These are phyloP conservation scores for Meyerozyma sp. DNA, from an alignment of 1,139 yeast genomes.

Conservation along the genomic window DNA sequence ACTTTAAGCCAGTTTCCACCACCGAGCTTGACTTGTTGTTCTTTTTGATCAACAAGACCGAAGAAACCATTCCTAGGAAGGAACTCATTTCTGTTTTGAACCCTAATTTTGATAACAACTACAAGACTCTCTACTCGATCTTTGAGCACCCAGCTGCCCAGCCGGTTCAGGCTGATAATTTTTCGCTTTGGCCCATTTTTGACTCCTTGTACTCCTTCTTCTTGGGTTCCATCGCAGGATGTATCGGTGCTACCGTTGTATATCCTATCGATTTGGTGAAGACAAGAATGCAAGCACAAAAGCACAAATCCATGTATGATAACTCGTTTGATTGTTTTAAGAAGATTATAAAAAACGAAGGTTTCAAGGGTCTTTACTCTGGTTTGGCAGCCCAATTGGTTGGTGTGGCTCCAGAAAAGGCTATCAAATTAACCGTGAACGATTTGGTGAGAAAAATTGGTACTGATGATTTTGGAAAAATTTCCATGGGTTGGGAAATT, in stretches of 20 bases:
- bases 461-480: conserved; percentile 49
- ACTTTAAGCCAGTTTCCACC: conserved; percentile 43
- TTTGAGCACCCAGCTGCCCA: conserved; percentile 41
- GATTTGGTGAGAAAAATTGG: conserved; percentile 79
- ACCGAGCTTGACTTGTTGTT: conserved; percentile 43
- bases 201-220: conserved; percentile 86
- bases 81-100: conserved; percentile 47
- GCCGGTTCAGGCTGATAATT: conserved; percentile 33
- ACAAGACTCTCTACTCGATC: conserved; percentile 29
- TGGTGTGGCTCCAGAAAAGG: conserved; percentile 98
- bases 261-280: conserved; percentile 95
- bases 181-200: conserved; percentile 54
- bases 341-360: conserved; percentile 74
- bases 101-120: conserved; percentile 38
- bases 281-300: conserved; percentile 97
- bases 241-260: conserved; percentile 97
- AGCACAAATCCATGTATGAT: conserved; percentile 64
- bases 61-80: conserved; percentile 46
- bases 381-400: conserved; percentile 92
- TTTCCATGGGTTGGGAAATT: conserved; percentile 70
- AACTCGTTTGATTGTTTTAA: conserved; percentile 84
- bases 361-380: conserved; percentile 83
- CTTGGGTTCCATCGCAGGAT: conserved; percentile 93
- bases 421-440: conserved; percentile 91
- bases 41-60: conserved; percentile 37